These are phyloP conservation scores for Curvularia spicifera DNA, from an alignment of 2,329 filamentous ascomycete species.

Conservation along the genomic window DNA sequence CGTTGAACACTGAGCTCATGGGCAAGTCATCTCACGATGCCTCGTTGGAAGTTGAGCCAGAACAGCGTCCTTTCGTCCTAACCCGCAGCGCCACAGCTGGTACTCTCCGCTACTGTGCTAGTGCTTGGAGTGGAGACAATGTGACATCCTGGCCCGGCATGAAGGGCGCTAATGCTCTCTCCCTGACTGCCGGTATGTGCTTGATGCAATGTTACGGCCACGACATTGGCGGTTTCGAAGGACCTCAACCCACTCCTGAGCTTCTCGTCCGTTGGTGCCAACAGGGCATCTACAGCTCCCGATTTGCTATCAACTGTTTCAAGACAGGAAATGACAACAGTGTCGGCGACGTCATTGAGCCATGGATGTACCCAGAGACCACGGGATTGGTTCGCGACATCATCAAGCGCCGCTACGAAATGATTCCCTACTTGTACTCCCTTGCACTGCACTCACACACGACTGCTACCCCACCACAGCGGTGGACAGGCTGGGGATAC, in stretches of 20 bases:
- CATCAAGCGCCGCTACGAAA: slow-evolving; percentile 73
- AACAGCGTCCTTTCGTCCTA: slow-evolving; percentile 69
- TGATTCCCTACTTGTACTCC: slow-evolving; percentile 75
- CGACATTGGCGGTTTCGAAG: slow-evolving; percentile 78
- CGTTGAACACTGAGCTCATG: slow-evolving; percentile 73
- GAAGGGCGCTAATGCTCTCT: slow-evolving; percentile 73
- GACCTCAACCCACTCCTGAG: slow-evolving; percentile 73
- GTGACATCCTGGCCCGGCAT: slow-evolving; percentile 76
- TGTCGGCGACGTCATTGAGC: slow-evolving; percentile 76
- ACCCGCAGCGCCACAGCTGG: slow-evolving; percentile 74
- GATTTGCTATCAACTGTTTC: slow-evolving; percentile 80
- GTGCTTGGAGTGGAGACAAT: slow-evolving; percentile 77
- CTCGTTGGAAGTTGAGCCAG: slow-evolving; percentile 63
- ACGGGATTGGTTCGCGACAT: slow-evolving; percentile 67
- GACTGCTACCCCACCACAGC: slow-evolving; percentile 67
- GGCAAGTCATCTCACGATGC: slow-evolving; percentile 74
- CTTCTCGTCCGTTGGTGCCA: slow-evolving; percentile 76
- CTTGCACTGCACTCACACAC: slow-evolving; percentile 67
- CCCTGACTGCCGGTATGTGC: slow-evolving; percentile 71
- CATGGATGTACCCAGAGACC: slow-evolving; percentile 76
- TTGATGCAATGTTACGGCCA: slow-evolving; percentile 74
- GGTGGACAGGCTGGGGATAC: slow-evolving; percentile 77
- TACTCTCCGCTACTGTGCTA: slow-evolving; percentile 72
- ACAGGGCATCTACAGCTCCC: slow-evolving; percentile 70
- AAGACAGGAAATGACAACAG: slow-evolving; percentile 72